Conservation (phyloP, 345 rosid species). For the Limnanthes douglasii region DNA sequence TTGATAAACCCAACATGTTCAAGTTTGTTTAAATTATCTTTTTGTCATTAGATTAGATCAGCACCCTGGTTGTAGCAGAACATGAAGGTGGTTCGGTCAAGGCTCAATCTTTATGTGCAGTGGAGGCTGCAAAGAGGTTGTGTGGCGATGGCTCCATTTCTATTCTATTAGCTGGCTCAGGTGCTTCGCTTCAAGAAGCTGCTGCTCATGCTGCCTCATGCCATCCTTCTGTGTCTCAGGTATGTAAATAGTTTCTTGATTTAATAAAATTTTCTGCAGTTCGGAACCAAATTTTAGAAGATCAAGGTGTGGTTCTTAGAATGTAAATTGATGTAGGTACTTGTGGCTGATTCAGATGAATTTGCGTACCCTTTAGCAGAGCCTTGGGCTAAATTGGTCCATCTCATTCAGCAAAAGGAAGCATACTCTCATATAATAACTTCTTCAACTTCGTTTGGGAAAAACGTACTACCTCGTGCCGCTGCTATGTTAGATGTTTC, state of each 20-base stretch:
- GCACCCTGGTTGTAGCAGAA: slow-evolving; percentile 72
- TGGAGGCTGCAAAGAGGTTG: slow-evolving; percentile 59
- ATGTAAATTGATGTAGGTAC: slow-evolving; percentile 31
- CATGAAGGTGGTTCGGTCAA: slow-evolving; percentile 64
- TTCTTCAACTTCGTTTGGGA: slow-evolving; percentile 81
- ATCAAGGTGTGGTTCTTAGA: not conserved
- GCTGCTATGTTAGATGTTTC: slow-evolving; percentile 91
- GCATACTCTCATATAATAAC: slow-evolving; percentile 66
- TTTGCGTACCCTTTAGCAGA: slow-evolving; percentile 65
- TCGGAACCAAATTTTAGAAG: not conserved
- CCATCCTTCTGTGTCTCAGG: slow-evolving; percentile 76
- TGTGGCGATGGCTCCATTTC: slow-evolving; percentile 40
- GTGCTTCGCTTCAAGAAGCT: slow-evolving; percentile 59
- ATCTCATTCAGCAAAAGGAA: slow-evolving; percentile 47
- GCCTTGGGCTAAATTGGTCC: slow-evolving; percentile 79
- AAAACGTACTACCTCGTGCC: slow-evolving; percentile 73
- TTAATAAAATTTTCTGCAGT: not conserved
- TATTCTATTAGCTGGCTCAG: slow-evolving; percentile 73
- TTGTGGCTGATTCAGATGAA: slow-evolving; percentile 77
- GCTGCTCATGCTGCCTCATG: slow-evolving; percentile 60
- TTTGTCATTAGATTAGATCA: too few relatives aligned
- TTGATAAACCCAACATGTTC: too few relatives aligned
- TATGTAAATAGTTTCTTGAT: slow-evolving; percentile 1
- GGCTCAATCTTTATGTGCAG: slow-evolving; percentile 48
- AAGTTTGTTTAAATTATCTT: too few relatives aligned